phyloP scores from a whole-genome alignment of 768 basidiomycete genomes.

The Hygrocybe punicea region DNA sequence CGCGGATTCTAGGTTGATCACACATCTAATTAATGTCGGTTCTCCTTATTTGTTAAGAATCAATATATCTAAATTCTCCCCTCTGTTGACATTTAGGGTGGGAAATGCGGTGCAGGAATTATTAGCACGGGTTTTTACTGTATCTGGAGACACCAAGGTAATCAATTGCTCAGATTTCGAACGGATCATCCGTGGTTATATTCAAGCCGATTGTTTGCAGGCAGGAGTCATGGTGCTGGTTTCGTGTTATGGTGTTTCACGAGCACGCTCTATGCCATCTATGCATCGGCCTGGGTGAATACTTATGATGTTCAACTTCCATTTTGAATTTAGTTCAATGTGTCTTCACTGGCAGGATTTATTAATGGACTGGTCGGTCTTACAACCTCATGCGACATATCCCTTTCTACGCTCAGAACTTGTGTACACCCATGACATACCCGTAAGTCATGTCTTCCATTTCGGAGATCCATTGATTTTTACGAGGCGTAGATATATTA shows the following conservation, averaged over 20 bases:
- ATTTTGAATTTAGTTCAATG: not conserved
- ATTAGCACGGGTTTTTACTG: conserved; percentile 65
- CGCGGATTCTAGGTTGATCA: conserved; percentile 63
- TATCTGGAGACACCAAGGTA: conserved; percentile 71
- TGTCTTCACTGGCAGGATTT: conserved; percentile 54
- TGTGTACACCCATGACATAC: conserved; percentile 61
- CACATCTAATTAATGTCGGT: conserved; percentile 84
- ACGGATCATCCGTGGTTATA: not conserved
- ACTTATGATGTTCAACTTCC: not conserved
- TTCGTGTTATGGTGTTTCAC: conserved; percentile 71
- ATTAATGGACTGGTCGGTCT: conserved; percentile 88
- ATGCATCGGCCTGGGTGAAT: conserved; percentile 76
- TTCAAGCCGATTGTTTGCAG: conserved; percentile 11
- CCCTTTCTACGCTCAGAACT: conserved; percentile 71
- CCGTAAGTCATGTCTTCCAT: conserved; percentile 39
- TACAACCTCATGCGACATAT: conserved; percentile 53
- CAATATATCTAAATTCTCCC: not conserved
- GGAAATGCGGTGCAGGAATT: conserved; percentile 76
- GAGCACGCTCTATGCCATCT: conserved; percentile 60
- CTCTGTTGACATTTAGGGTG: conserved; percentile 51
- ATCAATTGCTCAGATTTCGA: conserved; percentile 4
- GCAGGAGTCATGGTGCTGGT: conserved; percentile 37
- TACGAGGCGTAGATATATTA: conserved; percentile 67
- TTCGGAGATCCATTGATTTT: not conserved
- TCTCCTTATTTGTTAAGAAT: not conserved